Evolutionary conservation across 768 basidiomycete genomes (phyloP).

Genomic region (Auriscalpium orientale): DNA sequence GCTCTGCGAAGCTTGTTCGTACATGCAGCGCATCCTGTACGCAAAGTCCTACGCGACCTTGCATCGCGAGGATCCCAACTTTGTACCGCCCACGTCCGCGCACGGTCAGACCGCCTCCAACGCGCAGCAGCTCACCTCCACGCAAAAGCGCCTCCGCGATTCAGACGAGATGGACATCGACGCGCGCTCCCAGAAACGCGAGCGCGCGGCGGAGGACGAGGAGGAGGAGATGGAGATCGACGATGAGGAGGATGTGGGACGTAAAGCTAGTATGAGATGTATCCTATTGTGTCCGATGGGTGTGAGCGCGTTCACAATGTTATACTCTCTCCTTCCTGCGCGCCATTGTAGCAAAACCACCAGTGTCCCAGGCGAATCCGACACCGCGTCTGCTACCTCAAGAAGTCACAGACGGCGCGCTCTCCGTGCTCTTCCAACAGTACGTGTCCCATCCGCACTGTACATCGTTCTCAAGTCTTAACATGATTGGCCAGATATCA

Average conservation of each 20-base stretch:
- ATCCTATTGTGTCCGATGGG: conserved; percentile 1
- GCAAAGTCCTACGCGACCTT: conserved; percentile 87
- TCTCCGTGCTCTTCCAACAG: conserved; percentile 89
- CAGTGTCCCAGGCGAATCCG: conserved; percentile 23
- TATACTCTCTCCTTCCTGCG: conserved; percentile 34
- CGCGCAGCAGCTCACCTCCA: conserved; percentile 24
- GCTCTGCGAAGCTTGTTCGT: conserved; percentile 7
- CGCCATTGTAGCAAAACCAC: conserved; percentile 26
- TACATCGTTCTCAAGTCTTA: background rate
- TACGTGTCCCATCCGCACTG: conserved; percentile 34
- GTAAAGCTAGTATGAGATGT: conserved; percentile 40
- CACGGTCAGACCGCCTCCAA: conserved; percentile 40
- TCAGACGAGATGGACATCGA: conserved; percentile 44
- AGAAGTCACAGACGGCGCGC: conserved; percentile 82
- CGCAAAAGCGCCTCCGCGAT: conserved; percentile 62
- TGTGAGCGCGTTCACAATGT: conserved; percentile 1
- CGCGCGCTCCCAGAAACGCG: conserved; percentile 54
- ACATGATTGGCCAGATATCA: conserved; percentile 50
- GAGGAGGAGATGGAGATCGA: conserved; percentile 95
- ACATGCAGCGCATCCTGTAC: conserved; percentile 76
- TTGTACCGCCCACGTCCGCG: conserved; percentile 62
- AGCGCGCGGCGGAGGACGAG: conserved; percentile 50
- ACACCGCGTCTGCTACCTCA: conserved; percentile 68
- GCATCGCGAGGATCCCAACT: conserved; percentile 71
- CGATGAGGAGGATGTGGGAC: conserved; percentile 63